Evolutionary conservation across 2,329 filamentous ascomycete species (phyloP).

Genomic region (Zasmidium angulare): DNA sequence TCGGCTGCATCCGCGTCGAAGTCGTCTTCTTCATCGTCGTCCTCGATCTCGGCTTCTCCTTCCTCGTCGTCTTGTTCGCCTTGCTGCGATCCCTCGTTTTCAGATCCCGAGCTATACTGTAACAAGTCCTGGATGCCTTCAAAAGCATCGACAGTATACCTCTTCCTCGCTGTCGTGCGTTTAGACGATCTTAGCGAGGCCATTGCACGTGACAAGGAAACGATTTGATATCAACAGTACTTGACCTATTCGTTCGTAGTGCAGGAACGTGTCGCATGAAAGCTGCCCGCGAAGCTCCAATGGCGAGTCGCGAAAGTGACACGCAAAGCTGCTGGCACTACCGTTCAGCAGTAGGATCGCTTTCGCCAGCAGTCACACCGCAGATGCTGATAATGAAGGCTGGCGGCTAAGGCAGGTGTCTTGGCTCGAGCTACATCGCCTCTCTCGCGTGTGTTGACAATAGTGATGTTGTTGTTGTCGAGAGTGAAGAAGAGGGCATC

Average conservation of each 20-base stretch:
- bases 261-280: neutral
- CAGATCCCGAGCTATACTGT: constrained; percentile 8
- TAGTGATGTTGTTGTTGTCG: neutral
- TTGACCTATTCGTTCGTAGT: neutral
- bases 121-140: constrained; percentile 34
- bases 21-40: constrained; percentile 32
- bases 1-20: constrained; percentile 32
- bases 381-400: neutral
- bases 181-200: constrained; percentile 23
- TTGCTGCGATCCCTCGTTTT: constrained; percentile 1
- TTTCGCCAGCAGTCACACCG: neutral
- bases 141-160: constrained; percentile 38
- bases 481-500: neutral
- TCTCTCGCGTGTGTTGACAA: neutral
- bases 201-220: constrained; percentile 11
- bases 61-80: constrained; percentile 28
- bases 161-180: constrained; percentile 25
- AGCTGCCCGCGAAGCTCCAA: neutral
- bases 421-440: neutral
- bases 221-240: neutral
- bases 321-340: neutral
- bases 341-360: no score
- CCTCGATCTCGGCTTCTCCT: constrained; percentile 15
- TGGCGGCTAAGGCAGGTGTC: neutral
- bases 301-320: constrained; percentile 2